These are phyloP conservation scores for Cubamyces lactineus DNA, from an alignment of 768 basidiomycete genomes.

Conservation along the genomic window DNA sequence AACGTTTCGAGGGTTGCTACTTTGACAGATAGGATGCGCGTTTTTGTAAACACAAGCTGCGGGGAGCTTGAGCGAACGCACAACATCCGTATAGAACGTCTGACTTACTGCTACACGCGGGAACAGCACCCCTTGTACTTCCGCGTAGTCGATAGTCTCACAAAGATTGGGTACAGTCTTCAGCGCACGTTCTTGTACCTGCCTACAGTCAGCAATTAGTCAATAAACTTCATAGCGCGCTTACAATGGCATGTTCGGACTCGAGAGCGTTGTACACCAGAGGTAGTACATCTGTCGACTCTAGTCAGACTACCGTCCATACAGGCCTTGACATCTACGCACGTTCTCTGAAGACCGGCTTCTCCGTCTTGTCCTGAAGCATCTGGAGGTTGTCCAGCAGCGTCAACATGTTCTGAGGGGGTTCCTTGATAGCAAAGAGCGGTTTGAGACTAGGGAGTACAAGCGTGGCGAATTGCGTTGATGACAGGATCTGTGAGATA, in stretches of 20 bases:
- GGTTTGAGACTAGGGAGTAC: slow-evolving; percentile 91
- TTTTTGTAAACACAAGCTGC: slow-evolving; percentile 92
- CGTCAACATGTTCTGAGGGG: slow-evolving; percentile 96
- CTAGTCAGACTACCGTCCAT: background rate
- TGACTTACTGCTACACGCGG: slow-evolving; percentile 86
- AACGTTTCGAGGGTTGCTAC: slow-evolving; percentile 87
- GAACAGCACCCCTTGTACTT: slow-evolving; percentile 88
- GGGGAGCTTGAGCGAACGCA: background rate
- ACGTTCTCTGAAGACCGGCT: slow-evolving; percentile 88
- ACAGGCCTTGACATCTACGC: slow-evolving; percentile 31
- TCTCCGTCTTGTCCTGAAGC: slow-evolving; percentile 89
- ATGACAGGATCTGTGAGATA: slow-evolving; percentile 77
- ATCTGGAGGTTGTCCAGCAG: slow-evolving; percentile 86
- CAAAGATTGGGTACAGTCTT: slow-evolving; percentile 84
- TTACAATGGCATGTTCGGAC: slow-evolving; percentile 85
- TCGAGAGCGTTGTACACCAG: slow-evolving; percentile 96
- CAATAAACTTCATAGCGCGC: slow-evolving; percentile 16
- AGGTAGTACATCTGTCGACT: slow-evolving; percentile 81
- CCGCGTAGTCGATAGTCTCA: slow-evolving; percentile 93
- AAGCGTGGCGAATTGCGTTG: slow-evolving; percentile 75
- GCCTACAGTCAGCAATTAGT: background rate
- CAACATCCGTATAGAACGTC: background rate
- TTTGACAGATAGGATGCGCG: slow-evolving; percentile 87
- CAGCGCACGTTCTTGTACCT: slow-evolving; percentile 91
- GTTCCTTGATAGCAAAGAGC: slow-evolving; percentile 88